Base-by-base conservation (phyloP, 306 rosid genomes). In the Mimosa bimucronata region DNA sequence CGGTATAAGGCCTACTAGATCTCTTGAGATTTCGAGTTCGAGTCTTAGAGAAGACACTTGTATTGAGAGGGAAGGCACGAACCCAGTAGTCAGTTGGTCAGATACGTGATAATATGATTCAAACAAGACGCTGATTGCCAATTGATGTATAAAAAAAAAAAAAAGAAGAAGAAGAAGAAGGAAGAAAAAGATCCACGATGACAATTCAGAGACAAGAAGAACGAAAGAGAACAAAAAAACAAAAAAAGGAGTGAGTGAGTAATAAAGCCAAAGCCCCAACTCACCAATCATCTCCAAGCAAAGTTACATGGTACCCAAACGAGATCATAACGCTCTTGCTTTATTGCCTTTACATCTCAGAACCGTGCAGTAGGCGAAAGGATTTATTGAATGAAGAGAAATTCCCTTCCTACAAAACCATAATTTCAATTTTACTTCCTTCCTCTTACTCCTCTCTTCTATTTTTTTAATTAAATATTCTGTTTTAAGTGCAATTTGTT, bases 371-470 rank as follows among this genome's bases (percentile, higher is more conserved):
- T 83, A 53, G 85, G 79, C 83, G 81, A 73, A 65, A 69, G 45
- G 25, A 86, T 82, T 88, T 89, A 86, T 85, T 18, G 82, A 84
- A 79, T 77, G 78, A 71, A 44, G 85, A 82, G 86, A 83, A 67
- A n/a, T 79, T 72, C 76, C 76, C 76, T 2, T 10, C 38, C 71
- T 45, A 44, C 81, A 71, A 73, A 15, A 14, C 48, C 73, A 84
- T 53, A 75, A 70, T 0, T 37, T 40, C 53, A 75, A 70, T 0
- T 37, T 40, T 9, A 45, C 28, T 2, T 0, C n/a, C 26, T 41
- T n/a, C 60, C 26, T 40, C 19, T 2, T 0, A 2, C 7, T 34
- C 10, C n/a, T 44, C 26, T 41, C 57, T 73, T 8, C 29, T 55
- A 5, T 1, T 0, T 53, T 1, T 52, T 6, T 18, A 34, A 2